Conservation (phyloP, 768 basidiomycete species). For the Phlebiopsis flavidoalba region DNA sequence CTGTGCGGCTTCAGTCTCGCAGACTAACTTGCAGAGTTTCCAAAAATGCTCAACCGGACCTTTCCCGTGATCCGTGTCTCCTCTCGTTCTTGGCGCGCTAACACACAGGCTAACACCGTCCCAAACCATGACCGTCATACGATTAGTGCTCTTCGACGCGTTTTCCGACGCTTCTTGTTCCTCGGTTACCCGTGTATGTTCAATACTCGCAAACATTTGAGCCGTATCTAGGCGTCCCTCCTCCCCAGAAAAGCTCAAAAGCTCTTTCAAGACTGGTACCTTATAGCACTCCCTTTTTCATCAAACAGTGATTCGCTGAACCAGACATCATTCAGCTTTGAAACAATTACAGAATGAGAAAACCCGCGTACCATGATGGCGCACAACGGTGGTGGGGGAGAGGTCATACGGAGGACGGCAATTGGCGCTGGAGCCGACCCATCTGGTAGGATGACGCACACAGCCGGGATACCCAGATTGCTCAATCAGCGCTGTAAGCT, state of each 20-base stretch:
- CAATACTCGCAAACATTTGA: constrained; percentile 63
- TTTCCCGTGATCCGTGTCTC: background rate
- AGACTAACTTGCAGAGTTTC: background rate
- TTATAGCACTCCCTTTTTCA: constrained; percentile 5
- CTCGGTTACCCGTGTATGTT: constrained; percentile 60
- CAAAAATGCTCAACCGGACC: background rate
- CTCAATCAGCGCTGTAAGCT: constrained; percentile 29
- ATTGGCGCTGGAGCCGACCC: constrained; percentile 67
- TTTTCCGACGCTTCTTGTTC: constrained; percentile 71
- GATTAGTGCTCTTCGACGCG: constrained; percentile 74
- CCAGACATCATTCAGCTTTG: constrained; percentile 29
- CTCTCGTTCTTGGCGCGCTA: background rate
- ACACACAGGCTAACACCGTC: background rate
- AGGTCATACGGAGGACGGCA: constrained; percentile 71
- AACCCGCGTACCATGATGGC: constrained; percentile 54
- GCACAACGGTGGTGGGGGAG: constrained; percentile 68
- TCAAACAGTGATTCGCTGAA: background rate
- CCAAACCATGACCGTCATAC: constrained; percentile 20
- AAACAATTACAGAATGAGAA: constrained; percentile 50
- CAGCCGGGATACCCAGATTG: background rate
- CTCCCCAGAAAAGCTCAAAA: constrained; percentile 45
- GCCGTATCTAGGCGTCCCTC: constrained; percentile 60
- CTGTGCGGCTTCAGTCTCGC: too few species aligned
- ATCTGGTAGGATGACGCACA: constrained; percentile 35
- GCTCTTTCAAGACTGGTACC: constrained; percentile 57